Conservation (phyloP, 768 basidiomycete genomes). For the Amyloporia xantha region DNA sequence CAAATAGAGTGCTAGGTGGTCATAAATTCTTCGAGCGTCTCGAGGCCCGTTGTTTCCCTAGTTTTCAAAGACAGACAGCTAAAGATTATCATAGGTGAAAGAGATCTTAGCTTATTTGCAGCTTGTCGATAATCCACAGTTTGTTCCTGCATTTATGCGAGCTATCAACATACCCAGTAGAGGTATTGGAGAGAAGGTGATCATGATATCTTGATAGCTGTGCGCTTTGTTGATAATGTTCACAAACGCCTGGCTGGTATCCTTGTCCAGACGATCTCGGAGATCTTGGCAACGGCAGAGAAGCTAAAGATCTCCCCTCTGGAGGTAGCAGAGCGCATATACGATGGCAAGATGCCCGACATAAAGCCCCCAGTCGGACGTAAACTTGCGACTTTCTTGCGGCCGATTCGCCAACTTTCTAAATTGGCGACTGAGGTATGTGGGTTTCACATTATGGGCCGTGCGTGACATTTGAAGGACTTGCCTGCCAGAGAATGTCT, state of each 20-base stretch:
- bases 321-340: conserved; percentile 55
- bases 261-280: conserved; percentile 55
- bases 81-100: conserved; percentile 49
- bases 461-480: too few species aligned
- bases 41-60: conserved; percentile 41
- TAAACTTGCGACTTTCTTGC: conserved; percentile 57
- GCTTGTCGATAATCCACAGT: conserved; percentile 66
- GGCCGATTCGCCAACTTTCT: conserved; percentile 44
- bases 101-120: conserved; percentile 80
- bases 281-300: conserved; percentile 49
- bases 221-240: not conserved
- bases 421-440: conserved; percentile 48
- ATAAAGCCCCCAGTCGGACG: conserved; percentile 60
- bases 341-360: conserved; percentile 53
- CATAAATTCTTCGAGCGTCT: conserved; percentile 83
- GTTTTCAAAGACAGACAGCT: not conserved
- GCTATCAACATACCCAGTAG: conserved; percentile 67
- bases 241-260: too few species aligned
- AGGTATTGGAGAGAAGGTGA: conserved; percentile 73
- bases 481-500: conserved; percentile 38
- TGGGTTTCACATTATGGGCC: not conserved
- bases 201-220: too few species aligned
- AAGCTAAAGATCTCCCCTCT: conserved; percentile 47
- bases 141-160: conserved; percentile 62
- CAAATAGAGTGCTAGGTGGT: conserved; percentile 67